These are phyloP conservation scores for Aaosphaeria pasadenensis DNA, from an alignment of 2,329 filamentous ascomycete species.

Conservation along the genomic window DNA sequence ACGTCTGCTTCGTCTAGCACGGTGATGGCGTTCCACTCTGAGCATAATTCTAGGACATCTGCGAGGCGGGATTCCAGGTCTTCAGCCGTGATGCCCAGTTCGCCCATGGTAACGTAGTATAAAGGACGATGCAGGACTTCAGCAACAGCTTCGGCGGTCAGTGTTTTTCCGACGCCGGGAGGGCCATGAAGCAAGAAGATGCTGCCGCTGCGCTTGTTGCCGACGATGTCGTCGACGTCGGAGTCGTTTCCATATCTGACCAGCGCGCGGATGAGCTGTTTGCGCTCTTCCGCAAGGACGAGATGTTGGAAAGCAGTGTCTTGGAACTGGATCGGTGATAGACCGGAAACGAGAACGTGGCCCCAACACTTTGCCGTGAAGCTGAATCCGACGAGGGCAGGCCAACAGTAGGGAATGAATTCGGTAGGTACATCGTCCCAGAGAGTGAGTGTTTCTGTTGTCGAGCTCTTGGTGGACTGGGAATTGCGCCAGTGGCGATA, in stretches of 20 bases:
- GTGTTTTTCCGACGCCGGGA: constrained; percentile 79
- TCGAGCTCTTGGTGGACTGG: no score
- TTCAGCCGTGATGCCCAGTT: constrained; percentile 68
- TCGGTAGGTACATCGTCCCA: no score
- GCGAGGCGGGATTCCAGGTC: constrained; percentile 71
- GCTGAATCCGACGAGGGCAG: no score
- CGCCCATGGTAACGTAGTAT: constrained; percentile 78
- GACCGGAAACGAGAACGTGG: no score
- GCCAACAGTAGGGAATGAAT: no score
- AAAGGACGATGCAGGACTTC: constrained; percentile 61
- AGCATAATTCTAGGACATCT: constrained; percentile 73
- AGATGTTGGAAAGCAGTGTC: constrained; percentile 74
- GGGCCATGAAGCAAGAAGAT: constrained; percentile 76
- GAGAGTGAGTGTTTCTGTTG: no score
- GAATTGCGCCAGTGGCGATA: no score
- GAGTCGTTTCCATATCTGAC: constrained; percentile 75
- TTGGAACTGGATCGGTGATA: constrained; percentile 42
- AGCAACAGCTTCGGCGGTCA: constrained; percentile 66
- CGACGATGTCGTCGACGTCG: constrained; percentile 67
- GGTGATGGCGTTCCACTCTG: constrained; percentile 78
- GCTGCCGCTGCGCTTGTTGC: constrained; percentile 69
- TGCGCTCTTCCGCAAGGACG: constrained; percentile 62
- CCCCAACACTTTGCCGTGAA: no score
- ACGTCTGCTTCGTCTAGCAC: constrained; percentile 67
- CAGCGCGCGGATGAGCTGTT: constrained; percentile 66